Evolutionary conservation across 148 eudicot genomes (phyloP).

Genomic region (Fallopia convolvulus): DNA sequence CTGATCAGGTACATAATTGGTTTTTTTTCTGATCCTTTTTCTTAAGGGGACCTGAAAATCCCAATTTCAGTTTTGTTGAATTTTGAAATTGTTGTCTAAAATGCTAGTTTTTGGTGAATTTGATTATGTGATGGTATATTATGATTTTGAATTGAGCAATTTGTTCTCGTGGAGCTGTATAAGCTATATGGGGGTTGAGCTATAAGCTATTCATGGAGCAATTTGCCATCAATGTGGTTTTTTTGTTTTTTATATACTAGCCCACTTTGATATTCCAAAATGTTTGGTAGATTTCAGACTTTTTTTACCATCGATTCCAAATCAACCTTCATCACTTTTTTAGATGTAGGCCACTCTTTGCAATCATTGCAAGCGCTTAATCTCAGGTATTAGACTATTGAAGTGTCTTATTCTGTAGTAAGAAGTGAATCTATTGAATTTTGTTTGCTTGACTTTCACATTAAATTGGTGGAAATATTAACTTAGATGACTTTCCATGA

Average conservation of each 20-base stretch:
- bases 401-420: neutral
- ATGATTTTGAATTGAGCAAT: neutral
- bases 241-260: constrained; percentile 14
- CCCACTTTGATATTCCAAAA: constrained; percentile 2
- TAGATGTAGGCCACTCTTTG: constrained; percentile 39
- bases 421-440: neutral
- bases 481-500: neutral
- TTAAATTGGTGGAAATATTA: neutral
- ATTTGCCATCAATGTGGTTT: constrained; percentile 4
- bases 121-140: neutral
- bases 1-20: constrained; percentile 51
- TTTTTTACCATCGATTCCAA: constrained; percentile 39
- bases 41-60: neutral
- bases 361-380: constrained; percentile 58
- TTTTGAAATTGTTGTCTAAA: neutral
- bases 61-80: neutral
- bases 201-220: no score
- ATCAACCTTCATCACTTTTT: constrained; percentile 19
- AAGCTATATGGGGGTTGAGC: neutral
- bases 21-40: neutral
- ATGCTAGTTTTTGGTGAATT: neutral
- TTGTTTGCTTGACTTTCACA: neutral
- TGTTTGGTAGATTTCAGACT: constrained; percentile 71
- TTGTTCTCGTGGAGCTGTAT: neutral
- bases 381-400: constrained; percentile 47